These are phyloP conservation scores for Sideroxylon spinosum DNA, from an alignment of 179 eudicot genomes.

Conservation along the genomic window DNA sequence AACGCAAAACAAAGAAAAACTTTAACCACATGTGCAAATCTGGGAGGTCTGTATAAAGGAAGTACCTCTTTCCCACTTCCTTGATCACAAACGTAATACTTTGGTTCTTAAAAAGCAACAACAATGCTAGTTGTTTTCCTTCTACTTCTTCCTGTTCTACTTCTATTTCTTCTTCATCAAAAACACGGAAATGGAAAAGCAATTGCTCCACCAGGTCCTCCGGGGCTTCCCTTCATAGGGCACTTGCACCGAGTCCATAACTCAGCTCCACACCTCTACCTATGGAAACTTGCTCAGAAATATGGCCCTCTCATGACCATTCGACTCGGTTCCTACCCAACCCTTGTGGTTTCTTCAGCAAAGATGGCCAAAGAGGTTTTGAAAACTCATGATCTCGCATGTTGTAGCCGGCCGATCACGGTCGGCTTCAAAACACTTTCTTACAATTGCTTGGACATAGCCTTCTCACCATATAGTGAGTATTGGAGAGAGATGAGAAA, in stretches of 20 bases:
- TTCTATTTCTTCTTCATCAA: background rate
- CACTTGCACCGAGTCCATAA: background rate
- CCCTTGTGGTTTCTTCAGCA: background rate
- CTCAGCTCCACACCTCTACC: background rate
- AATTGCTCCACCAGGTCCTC: background rate
- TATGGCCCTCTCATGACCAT: background rate
- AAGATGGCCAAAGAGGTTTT: background rate
- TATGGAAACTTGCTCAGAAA: background rate
- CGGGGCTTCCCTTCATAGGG: background rate
- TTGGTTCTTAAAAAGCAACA: too few species aligned
- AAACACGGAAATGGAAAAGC: background rate
- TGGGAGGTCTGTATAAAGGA: too few species aligned
- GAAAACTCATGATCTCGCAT: background rate
- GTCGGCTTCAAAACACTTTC: background rate
- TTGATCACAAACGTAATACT: too few species aligned
- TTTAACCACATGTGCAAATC: too few species aligned
- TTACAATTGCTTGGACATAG: too few species aligned
- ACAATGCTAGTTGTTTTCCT: too few species aligned
- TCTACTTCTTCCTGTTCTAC: background rate
- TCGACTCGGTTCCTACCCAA: background rate
- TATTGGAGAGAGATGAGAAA: too few species aligned
- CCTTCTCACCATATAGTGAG: too few species aligned
- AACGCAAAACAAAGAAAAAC: too few species aligned
- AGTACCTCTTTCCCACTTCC: too few species aligned
- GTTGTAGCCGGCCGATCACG: background rate